Conservation (phyloP, 176 grass and related monocot species). For the Olyra latifolia region DNA sequence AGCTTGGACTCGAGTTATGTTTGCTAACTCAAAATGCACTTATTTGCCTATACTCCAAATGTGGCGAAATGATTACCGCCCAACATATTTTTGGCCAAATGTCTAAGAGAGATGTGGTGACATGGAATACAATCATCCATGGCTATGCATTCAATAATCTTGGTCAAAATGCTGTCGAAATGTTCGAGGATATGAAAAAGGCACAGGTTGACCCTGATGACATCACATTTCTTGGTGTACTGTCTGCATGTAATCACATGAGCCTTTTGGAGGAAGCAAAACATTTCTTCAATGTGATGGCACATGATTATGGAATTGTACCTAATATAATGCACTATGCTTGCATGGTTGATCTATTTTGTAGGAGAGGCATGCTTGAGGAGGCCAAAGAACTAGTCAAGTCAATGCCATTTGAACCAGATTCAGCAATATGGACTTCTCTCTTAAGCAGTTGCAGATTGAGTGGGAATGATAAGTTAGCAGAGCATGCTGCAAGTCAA, state of each 20-base stretch:
- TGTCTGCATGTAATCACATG: constrained; percentile 64
- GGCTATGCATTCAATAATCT: constrained; percentile 65
- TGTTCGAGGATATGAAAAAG: constrained; percentile 54
- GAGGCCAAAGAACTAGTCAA: constrained; percentile 55
- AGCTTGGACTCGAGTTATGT: constrained; percentile 46
- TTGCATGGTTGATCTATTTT: constrained; percentile 65
- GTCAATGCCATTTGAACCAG: constrained; percentile 67
- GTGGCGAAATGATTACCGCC: constrained; percentile 50
- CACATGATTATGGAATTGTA: constrained; percentile 40
- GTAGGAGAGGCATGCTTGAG: constrained; percentile 47
- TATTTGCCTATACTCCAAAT: constrained; percentile 68
- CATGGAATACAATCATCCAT: constrained; percentile 75
- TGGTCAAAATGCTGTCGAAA: constrained; percentile 47
- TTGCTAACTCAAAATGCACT: constrained; percentile 66
- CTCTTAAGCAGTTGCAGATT: constrained; percentile 53
- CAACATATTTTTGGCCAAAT: constrained; percentile 46
- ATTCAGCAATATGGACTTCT: constrained; percentile 69
- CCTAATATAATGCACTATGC: constrained; percentile 63
- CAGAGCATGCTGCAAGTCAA: constrained; percentile 51
- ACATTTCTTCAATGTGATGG: constrained; percentile 52
- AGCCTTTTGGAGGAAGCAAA: constrained; percentile 65
- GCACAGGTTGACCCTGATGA: constrained; percentile 53
- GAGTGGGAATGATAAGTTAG: constrained; percentile 44
- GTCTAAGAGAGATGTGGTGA: constrained; percentile 56
- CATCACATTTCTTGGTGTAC: constrained; percentile 60